Percentiles rank a stretch among this genome's conserved stretches.
These are phyloP conservation scores for Fistulinella staudtii DNA, from an alignment of 1,284 basidiomycete genomes.

Conservation along the genomic window DNA sequence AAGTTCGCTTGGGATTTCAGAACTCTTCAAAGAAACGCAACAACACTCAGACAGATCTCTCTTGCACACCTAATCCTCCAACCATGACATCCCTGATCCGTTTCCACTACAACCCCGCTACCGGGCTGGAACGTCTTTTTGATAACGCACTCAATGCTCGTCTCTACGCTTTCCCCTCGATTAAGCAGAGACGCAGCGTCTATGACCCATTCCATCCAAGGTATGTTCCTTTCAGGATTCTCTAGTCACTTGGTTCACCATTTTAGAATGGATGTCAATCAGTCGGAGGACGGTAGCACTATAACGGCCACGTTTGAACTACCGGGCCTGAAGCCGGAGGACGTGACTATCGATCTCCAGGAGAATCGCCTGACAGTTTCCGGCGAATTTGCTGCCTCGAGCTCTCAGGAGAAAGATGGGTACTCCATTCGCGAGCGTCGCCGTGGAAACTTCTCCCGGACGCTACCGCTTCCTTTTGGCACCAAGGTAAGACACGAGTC, in stretches of 20 bases:
- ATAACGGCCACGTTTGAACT: slow-evolving; percentile 41
- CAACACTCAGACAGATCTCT: too few relatives aligned
- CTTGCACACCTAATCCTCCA: too few relatives aligned
- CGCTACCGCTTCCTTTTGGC: background rate
- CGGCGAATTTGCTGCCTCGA: slow-evolving; percentile 31
- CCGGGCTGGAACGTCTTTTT: background rate
- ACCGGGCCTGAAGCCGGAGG: slow-evolving; percentile 40
- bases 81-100: background rate
- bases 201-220: background rate
- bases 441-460: background rate
- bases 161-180: background rate
- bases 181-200: too few relatives aligned
- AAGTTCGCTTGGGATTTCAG: too few relatives aligned
- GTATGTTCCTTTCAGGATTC: background rate
- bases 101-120: background rate
- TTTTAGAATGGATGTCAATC: background rate
- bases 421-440: slow-evolving; percentile 37
- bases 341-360: slow-evolving; percentile 38
- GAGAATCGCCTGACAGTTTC: slow-evolving; percentile 36
- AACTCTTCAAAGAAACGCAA: too few relatives aligned
- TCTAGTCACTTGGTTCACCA: too few relatives aligned
- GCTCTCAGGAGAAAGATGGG: slow-evolving; percentile 29
- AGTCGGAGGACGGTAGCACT: slow-evolving; percentile 24
- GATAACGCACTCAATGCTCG: background rate
- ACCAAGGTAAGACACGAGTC: background rate